phyloP scores from a whole-genome alignment of 1,284 basidiomycete species.

The Cerrena zonata region DNA sequence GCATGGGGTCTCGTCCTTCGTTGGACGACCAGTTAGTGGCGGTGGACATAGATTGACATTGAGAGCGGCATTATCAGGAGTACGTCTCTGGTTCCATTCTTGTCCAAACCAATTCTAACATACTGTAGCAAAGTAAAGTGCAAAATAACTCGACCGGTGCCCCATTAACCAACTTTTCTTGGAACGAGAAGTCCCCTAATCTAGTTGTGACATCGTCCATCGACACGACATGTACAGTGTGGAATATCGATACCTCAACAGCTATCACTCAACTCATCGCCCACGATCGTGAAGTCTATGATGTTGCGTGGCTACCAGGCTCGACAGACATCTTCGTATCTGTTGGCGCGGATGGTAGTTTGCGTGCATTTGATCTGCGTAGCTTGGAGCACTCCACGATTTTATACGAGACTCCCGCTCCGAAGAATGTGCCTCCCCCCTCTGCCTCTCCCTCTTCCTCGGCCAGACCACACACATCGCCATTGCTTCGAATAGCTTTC shows the following conservation, averaged over 20 bases:
- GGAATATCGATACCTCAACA: constrained; percentile 95
- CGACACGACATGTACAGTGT: constrained; percentile 91
- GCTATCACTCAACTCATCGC: constrained; percentile 97
- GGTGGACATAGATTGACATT: constrained; percentile 57
- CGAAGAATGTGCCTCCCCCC: constrained; percentile 56
- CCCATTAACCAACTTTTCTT: constrained; percentile 90
- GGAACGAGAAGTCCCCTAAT: constrained; percentile 85
- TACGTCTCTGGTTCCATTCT: constrained; percentile 37
- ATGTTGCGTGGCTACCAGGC: constrained; percentile 97
- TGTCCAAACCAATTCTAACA: not conserved
- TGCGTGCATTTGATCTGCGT: constrained; percentile 94
- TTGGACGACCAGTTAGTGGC: constrained; percentile 56
- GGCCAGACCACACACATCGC: constrained; percentile 69
- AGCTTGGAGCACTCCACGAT: constrained; percentile 98
- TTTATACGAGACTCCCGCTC: constrained; percentile 87
- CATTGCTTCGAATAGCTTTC: constrained; percentile 79
- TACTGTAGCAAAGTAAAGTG: constrained; percentile 74
- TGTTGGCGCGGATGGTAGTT: constrained; percentile 93
- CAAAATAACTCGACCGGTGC: constrained; percentile 78
- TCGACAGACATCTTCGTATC: constrained; percentile 97
- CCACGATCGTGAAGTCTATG: constrained; percentile 96
- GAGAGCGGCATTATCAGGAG: constrained; percentile 76
- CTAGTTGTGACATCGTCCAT: constrained; percentile 93
- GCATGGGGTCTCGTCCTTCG: constrained; percentile 56
- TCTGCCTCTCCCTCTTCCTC: constrained; percentile 51